Conservation (phyloP, 352 stramenopile species). For the Saprolegnia parasitica region DNA sequence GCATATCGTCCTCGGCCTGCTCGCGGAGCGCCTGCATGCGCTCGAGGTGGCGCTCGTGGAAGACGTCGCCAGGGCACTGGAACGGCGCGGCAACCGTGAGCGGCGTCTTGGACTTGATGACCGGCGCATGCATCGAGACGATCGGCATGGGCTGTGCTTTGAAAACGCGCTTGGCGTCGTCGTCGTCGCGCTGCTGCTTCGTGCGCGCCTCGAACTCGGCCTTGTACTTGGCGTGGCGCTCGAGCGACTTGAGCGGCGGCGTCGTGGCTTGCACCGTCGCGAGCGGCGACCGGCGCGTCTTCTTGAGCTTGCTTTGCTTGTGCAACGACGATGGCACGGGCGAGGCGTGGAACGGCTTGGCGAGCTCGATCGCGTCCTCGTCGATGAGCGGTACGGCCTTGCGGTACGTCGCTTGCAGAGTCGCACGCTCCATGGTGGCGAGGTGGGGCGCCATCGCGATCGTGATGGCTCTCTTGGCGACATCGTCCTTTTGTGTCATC, state of each 20-base stretch:
- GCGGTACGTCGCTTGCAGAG: slow-evolving; percentile 4
- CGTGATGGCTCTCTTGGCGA: not conserved
- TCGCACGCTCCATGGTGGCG: not conserved
- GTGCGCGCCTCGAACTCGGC: not conserved
- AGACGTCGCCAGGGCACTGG: slow-evolving; percentile 17
- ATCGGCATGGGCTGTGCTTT: slow-evolving; percentile 21
- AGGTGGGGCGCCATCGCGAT: not conserved
- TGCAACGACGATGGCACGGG: not conserved
- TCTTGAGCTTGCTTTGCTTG: not conserved
- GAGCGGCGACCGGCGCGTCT: not conserved
- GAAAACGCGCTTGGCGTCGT: slow-evolving; percentile 7
- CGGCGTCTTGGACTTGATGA: slow-evolving; percentile 12
- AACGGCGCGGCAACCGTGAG: slow-evolving; percentile 13
- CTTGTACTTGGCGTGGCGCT: slow-evolving; percentile 14
- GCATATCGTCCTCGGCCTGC: not conserved
- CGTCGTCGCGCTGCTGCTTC: not conserved
- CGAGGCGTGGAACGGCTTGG: slow-evolving; percentile 16
- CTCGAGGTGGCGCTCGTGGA: slow-evolving; percentile 13
- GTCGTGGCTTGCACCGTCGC: not conserved
- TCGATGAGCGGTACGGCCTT: not conserved
- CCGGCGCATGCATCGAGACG: no score
- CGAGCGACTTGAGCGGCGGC: slow-evolving; percentile 2
- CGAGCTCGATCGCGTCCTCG: slow-evolving; percentile 21
- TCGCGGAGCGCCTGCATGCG: not conserved
- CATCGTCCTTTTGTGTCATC: not conserved